Evolutionary conservation across 208 protist genomes (phyloP), one percentile per base, ranked within the genome.

Genomic region (Jaenimonas drosophilae): DNA sequence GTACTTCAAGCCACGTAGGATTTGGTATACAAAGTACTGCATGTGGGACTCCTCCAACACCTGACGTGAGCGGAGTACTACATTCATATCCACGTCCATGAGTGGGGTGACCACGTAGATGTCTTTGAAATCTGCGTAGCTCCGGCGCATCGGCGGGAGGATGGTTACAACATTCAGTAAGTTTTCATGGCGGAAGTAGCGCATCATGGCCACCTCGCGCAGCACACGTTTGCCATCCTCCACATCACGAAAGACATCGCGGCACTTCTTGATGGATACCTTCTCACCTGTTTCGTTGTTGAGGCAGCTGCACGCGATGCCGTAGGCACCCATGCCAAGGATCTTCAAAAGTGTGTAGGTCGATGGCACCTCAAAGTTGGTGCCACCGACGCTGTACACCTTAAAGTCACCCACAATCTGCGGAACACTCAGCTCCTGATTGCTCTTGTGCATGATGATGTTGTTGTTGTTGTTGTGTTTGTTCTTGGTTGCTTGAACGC

Each of bases 71-170:
- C 77, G 82, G 17, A 91, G 59, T 28, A 91, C 76, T 7, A 87
- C 83, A 59, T 98, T 99, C 60, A 99, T 67, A 53, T 99, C 97
- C 23, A 97, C 82, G 38, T 98, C 94, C 50, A 97, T 83, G 49
- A 95, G 96, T 47, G 98, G 95, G 27, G 97, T 98, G 24, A 98
- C 96, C 23, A 99, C 76, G 40, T 96, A 97, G 14, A 98, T 79
- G 50, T 91, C 82, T 47, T 96, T 96, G 54, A 94, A 95, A 25
- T 95, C 73, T 17, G 65, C 84, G 70, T 96, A 96, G 47, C 62
- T 63, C 27, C 52, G 49, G 58, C 83, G 76, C 51, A 91, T 53
- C 40, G 82, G 82, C 0, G 82, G 82, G 23, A 98, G 75, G 31
- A 99, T 96, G 57, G 96, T 87, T 41, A 92, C 73, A 12, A 99